Conservation (phyloP, 495 filamentous ascomycete genomes). For the Recurvomyces mirabilis region DNA sequence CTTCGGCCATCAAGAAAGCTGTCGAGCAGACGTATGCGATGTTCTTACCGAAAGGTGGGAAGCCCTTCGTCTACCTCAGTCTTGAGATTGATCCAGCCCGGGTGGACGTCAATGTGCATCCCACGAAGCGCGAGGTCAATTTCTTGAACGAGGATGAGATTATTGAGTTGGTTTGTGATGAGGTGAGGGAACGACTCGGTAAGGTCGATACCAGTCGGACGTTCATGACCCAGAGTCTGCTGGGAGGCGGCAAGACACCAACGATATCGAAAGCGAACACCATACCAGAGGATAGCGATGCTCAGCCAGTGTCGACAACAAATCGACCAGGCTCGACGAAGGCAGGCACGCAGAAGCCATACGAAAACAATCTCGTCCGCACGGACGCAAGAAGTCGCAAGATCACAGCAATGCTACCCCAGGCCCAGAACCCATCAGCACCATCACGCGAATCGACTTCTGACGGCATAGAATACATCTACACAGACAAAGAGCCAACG, state of each 20-base stretch:
- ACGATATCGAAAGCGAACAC: constrained; percentile 19
- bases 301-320: neutral
- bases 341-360: constrained; percentile 44
- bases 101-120: constrained; percentile 96
- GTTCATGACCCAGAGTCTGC: constrained; percentile 83
- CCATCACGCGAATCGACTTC: constrained; percentile 17
- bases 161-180: constrained; percentile 73
- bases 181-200: constrained; percentile 66
- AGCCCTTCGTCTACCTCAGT: constrained; percentile 88
- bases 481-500: constrained; percentile 54
- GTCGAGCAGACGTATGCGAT: constrained; percentile 82
- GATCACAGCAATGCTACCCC: constrained; percentile 85
- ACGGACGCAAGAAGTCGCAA: constrained; percentile 86
- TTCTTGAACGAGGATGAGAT: constrained; percentile 98
- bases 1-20: constrained; percentile 74
- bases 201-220: constrained; percentile 90
- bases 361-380: constrained; percentile 82
- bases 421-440: constrained; percentile 27
- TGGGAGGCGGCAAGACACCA: constrained; percentile 53
- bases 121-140: constrained; percentile 95
- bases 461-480: constrained; percentile 50
- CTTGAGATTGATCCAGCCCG: constrained; percentile 86
- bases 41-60: constrained; percentile 88
- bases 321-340: constrained; percentile 27
- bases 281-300: constrained; percentile 5